These are phyloP conservation scores for Pilobolus umbonatus DNA, from an alignment of 192 early-diverging fungal genomes.

Conservation along the genomic window DNA sequence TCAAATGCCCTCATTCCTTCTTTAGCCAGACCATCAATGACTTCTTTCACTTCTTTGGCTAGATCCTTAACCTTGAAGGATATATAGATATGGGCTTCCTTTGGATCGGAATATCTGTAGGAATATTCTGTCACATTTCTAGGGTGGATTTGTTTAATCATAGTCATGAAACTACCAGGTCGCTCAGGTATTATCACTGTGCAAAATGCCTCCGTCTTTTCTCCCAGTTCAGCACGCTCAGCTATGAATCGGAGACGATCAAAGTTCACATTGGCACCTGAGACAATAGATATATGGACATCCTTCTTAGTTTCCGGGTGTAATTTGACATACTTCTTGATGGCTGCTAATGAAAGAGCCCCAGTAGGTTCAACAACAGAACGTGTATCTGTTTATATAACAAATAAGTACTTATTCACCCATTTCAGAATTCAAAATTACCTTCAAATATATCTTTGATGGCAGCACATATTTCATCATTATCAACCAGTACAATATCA, in stretches of 20 bases:
- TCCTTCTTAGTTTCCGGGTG: constrained; percentile 36
- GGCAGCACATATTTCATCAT: constrained; percentile 94
- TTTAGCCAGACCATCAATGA: constrained; percentile 56
- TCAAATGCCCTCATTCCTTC: constrained; percentile 74
- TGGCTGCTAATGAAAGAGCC: constrained; percentile 80
- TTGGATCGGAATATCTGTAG: constrained; percentile 71
- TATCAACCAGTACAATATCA: constrained; percentile 86
- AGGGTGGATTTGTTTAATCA: constrained; percentile 82
- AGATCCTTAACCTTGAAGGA: constrained; percentile 78
- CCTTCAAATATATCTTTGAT: constrained; percentile 85
- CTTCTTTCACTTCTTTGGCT: constrained; percentile 58
- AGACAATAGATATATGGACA: constrained; percentile 71
- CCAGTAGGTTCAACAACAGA: constrained; percentile 97
- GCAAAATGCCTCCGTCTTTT: constrained; percentile 86
- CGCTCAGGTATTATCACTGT: constrained; percentile 89
- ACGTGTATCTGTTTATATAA: constrained; percentile 91
- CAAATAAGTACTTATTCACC: too few relatives aligned
- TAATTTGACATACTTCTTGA: constrained; percentile 72
- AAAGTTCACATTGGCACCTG: constrained; percentile 99
- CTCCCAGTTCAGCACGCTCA: constrained; percentile 93
- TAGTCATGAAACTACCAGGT: constrained; percentile 77
- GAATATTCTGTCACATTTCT: constrained; percentile 90
- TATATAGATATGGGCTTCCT: constrained; percentile 84
- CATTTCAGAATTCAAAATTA: neutral
- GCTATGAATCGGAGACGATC: constrained; percentile 96